Percentiles rank a stretch among this genome's conserved stretches.
phyloP scores from a whole-genome alignment of 352 stramenopile species.

The Phytophthora chlamydospora region DNA sequence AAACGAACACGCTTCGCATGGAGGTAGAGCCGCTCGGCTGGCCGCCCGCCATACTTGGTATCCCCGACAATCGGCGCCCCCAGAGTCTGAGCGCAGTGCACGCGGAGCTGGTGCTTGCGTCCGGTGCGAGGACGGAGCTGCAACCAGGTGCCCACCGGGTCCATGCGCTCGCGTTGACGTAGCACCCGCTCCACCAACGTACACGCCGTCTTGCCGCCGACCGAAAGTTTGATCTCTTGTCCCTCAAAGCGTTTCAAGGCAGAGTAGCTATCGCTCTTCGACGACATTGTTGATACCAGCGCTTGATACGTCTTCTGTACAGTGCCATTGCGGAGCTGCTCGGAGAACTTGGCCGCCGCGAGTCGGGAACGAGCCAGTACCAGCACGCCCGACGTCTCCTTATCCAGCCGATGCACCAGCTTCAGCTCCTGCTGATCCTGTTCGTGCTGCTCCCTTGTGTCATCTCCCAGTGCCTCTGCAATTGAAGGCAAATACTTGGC shows the following conservation, averaged over 20 bases:
- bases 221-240: slow-evolving; percentile 35
- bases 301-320: slow-evolving; percentile 75
- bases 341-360: slow-evolving; percentile 65
- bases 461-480: slow-evolving; percentile 22
- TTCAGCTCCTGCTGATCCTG: slow-evolving; percentile 30
- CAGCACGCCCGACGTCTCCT: slow-evolving; percentile 69
- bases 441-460: neutral
- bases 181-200: slow-evolving; percentile 44
- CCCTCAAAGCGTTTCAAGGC: slow-evolving; percentile 31
- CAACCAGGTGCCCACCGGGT: slow-evolving; percentile 40
- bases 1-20: slow-evolving; percentile 61
- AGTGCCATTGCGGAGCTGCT: slow-evolving; percentile 39
- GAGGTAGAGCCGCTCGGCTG: slow-evolving; percentile 50
- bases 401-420: slow-evolving; percentile 77
- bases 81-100: slow-evolving; percentile 58
- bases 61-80: slow-evolving; percentile 64
- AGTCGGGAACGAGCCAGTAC: slow-evolving; percentile 71
- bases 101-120: slow-evolving; percentile 73
- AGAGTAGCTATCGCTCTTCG: slow-evolving; percentile 1
- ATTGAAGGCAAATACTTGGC: slow-evolving; percentile 51
- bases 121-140: slow-evolving; percentile 61
- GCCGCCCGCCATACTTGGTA: slow-evolving; percentile 37
- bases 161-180: slow-evolving; percentile 2
- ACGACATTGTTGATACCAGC: slow-evolving; percentile 29
- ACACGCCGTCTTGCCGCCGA: slow-evolving; percentile 53